These are phyloP conservation scores for Daedalea quercina DNA, from an alignment of 768 basidiomycete genomes.

Conservation along the genomic window DNA sequence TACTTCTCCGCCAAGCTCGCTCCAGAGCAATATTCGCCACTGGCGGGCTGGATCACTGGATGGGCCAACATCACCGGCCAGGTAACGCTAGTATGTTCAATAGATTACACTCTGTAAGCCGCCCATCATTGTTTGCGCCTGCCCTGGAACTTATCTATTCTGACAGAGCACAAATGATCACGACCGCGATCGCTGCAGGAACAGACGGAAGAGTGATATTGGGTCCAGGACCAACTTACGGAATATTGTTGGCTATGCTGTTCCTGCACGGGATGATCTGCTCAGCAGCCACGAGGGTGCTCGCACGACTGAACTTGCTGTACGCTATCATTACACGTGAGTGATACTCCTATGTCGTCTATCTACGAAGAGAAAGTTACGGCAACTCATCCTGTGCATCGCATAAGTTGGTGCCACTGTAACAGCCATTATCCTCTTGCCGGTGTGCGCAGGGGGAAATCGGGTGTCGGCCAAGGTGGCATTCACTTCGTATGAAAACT, in stretches of 20 bases:
- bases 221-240: slow-evolving; percentile 55
- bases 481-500: slow-evolving; percentile 64
- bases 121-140: not conserved
- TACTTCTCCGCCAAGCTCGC: slow-evolving; percentile 75
- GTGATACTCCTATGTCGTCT: slow-evolving; percentile 11
- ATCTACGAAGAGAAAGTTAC: no score
- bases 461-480: slow-evolving; percentile 59
- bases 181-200: slow-evolving; percentile 56
- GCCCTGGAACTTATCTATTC: not conserved
- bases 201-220: slow-evolving; percentile 45
- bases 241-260: slow-evolving; percentile 56
- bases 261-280: slow-evolving; percentile 63
- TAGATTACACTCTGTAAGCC: slow-evolving; percentile 58
- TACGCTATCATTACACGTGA: slow-evolving; percentile 58
- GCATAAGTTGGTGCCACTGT: slow-evolving; percentile 52
- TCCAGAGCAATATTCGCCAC: slow-evolving; percentile 47
- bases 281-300: slow-evolving; percentile 58
- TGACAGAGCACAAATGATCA: slow-evolving; percentile 65
- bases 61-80: slow-evolving; percentile 75
- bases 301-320: slow-evolving; percentile 61
- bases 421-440: slow-evolving; percentile 53
- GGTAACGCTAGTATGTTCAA: slow-evolving; percentile 61
- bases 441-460: slow-evolving; percentile 47
- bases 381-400: no score
- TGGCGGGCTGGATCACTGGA: slow-evolving; percentile 62